Evolutionary conservation across 2,329 filamentous ascomycete genomes (phyloP).

Genomic region (Aspergillus jensenii): DNA sequence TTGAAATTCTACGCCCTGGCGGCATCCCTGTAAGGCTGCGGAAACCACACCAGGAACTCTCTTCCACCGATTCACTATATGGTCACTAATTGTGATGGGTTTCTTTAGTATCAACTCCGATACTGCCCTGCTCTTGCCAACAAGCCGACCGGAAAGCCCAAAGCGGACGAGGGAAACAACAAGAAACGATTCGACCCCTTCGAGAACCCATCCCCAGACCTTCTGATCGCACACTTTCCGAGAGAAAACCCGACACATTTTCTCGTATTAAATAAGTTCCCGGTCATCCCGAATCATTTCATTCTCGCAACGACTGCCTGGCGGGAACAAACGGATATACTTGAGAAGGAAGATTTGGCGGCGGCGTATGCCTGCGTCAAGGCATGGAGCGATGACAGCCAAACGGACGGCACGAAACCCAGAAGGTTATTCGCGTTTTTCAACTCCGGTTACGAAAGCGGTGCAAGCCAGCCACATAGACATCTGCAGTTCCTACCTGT

Average conservation of each 20-base stretch:
- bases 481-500: constrained; percentile 51
- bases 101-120: constrained; percentile 47
- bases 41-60: neutral
- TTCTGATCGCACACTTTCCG: constrained; percentile 44
- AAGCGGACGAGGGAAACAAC: constrained; percentile 19
- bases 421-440: constrained; percentile 49
- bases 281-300: constrained; percentile 50
- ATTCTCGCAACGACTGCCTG: constrained; percentile 48
- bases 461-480: constrained; percentile 49
- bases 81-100: neutral
- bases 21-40: constrained; percentile 33
- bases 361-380: constrained; percentile 43
- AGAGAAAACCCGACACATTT: constrained; percentile 35
- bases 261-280: constrained; percentile 50
- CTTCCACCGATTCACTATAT: neutral
- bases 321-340: constrained; percentile 44
- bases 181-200: constrained; percentile 45
- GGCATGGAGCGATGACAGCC: constrained; percentile 34
- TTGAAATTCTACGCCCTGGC: constrained; percentile 35
- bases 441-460: constrained; percentile 50
- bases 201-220: constrained; percentile 41
- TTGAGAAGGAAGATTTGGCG: constrained; percentile 44
- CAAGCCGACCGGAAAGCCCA: constrained; percentile 36
- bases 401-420: neutral
- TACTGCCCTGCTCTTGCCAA: constrained; percentile 50